These are phyloP conservation scores for Sporothrix euskadiensis DNA, from an alignment of 2,329 filamentous ascomycete species.

Conservation along the genomic window DNA sequence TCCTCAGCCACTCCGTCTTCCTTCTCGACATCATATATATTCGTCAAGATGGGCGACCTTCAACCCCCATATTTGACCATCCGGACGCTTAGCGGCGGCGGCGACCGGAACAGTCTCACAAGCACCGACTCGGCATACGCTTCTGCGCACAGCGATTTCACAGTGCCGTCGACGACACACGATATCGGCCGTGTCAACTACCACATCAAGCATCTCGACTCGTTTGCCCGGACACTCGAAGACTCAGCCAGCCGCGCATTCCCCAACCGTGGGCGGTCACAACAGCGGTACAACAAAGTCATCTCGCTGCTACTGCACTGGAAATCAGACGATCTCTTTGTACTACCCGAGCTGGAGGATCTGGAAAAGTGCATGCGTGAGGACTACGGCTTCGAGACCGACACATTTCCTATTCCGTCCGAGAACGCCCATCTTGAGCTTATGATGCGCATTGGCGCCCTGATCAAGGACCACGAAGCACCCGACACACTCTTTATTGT, in stretches of 20 bases:
- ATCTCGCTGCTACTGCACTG: slow-evolving; percentile 58
- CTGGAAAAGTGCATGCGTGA: slow-evolving; percentile 56
- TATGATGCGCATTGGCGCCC: slow-evolving; percentile 57
- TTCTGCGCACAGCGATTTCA: slow-evolving; percentile 45
- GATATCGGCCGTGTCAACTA: slow-evolving; percentile 60
- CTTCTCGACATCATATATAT: slow-evolving; percentile 4
- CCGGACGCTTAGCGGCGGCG: slow-evolving; percentile 50
- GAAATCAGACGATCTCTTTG: slow-evolving; percentile 60
- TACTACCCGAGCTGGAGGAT: slow-evolving; percentile 59
- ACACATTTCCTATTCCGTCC: slow-evolving; percentile 59
- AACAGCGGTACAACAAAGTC: slow-evolving; percentile 58
- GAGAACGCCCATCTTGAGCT: slow-evolving; percentile 60
- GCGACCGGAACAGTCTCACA: slow-evolving; percentile 49
- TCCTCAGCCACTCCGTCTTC: not conserved
- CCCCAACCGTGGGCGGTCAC: slow-evolving; percentile 54
- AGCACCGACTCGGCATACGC: slow-evolving; percentile 53
- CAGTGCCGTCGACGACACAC: slow-evolving; percentile 51
- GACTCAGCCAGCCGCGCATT: slow-evolving; percentile 59
- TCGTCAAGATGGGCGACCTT: slow-evolving; percentile 44
- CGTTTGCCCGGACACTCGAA: slow-evolving; percentile 57
- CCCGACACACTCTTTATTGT: slow-evolving; percentile 58
- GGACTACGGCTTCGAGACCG: slow-evolving; percentile 58
- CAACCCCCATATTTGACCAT: slow-evolving; percentile 55
- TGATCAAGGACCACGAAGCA: slow-evolving; percentile 57
- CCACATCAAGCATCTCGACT: slow-evolving; percentile 57